These are phyloP conservation scores for Williopsis jadinii DNA, from an alignment of 1,139 yeast species.

Conservation along the genomic window DNA sequence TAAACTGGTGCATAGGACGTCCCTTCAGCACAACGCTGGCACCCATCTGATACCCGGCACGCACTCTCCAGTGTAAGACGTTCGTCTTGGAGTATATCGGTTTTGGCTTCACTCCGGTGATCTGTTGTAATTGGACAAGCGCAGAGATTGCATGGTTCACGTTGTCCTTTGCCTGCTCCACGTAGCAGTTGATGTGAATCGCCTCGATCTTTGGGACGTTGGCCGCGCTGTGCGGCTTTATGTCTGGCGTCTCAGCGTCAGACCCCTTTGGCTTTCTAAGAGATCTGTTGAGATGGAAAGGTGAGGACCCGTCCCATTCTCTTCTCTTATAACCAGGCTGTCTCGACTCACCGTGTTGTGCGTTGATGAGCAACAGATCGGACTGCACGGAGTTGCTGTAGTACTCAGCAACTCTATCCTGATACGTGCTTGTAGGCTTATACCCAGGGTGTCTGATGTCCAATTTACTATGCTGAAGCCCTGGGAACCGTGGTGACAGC, in stretches of 20 bases:
- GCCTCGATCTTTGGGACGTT: conserved; percentile 69
- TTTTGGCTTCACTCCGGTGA: conserved; percentile 82
- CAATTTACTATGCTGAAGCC: conserved; percentile 54
- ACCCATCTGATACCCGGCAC: conserved; percentile 90
- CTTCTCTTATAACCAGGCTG: conserved; percentile 68
- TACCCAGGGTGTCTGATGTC: conserved; percentile 75
- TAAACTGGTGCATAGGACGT: conserved; percentile 77
- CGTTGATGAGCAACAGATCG: conserved; percentile 72
- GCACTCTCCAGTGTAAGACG: conserved; percentile 80
- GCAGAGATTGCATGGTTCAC: conserved; percentile 75
- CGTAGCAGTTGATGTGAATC: conserved; percentile 70
- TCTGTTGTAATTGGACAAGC: conserved; percentile 78
- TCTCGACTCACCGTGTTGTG: conserved; percentile 50
- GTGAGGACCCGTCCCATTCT: conserved; percentile 84
- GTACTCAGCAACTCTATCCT: conserved; percentile 77
- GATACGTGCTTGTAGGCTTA: conserved; percentile 63
- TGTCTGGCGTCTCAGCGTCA: conserved; percentile 63
- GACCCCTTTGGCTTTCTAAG: conserved; percentile 57
- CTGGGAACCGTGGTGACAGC: conserved; percentile 63
- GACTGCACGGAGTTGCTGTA: conserved; percentile 66
- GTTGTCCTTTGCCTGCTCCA: conserved; percentile 65
- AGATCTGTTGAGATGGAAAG: conserved; percentile 83
- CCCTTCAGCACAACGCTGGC: conserved; percentile 78
- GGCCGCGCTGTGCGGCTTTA: conserved; percentile 53
- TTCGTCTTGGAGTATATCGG: conserved; percentile 70